Base-by-base conservation (phyloP, 345 rosid species). In the Boechera retrofracta region DNA sequence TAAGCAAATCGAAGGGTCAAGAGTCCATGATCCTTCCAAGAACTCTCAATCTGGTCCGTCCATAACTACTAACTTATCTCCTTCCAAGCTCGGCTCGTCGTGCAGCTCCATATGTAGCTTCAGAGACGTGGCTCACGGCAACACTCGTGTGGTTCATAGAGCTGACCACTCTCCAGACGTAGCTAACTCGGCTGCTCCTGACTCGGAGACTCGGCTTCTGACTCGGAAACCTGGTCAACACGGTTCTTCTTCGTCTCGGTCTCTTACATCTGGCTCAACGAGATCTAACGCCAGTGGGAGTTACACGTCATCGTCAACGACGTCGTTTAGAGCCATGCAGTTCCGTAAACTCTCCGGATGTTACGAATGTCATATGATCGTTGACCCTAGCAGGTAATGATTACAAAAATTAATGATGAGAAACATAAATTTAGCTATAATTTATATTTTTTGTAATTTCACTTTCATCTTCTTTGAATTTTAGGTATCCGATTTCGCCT, bases 301-400 rank as follows among this genome's bases (percentile, higher is more conserved):
- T 21, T 69, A 69, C 82, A 79, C 79, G 72, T 74, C 82, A 62
- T 78, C 79, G 0, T 64, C 80, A 32, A 39, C 77, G 28, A 67
- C 89, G n/a, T 87, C 96, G 44, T 89, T 92, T 5, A 88, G 90
- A 71, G 92, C 86, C 87, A 91, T 92, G 91, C 99, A 92, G 71
- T 88, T 95, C 71, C 83, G 99, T 76, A 95, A 91, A 79, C 97
- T 95, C 78, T 95, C 99, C 41, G 94, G 99, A 49, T 95, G 99
- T 56, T 92, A 95, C 44, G 99, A 95, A 74, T 95, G 99, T 77
- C 98, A 82, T 83, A 89, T 85, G 86, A 88, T 92, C 78, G 90
- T 92, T 73, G 99, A 95, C 84, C 96, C 98, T 26, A 85, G 91
- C 94, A 87, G 98, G 99, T 95, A 68, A 38, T 18, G 45, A 12